Conservation (phyloP, 176 grass and related monocot genomes). For the Phyllostachys edulis region DNA sequence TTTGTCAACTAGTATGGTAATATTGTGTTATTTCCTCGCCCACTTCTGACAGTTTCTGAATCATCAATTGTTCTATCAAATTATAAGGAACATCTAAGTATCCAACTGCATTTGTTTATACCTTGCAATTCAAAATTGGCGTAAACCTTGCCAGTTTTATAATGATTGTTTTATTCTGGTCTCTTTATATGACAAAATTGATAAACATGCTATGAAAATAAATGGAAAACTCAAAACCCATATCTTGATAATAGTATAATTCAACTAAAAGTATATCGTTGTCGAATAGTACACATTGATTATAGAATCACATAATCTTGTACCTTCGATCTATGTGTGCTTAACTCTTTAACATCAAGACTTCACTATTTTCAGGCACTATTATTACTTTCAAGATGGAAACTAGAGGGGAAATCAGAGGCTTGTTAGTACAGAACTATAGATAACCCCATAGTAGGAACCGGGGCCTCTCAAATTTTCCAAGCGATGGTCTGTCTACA, state of each 20-base stretch:
- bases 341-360: neutral
- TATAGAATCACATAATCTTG: neutral
- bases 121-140: neutral
- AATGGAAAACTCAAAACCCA: neutral
- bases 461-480: neutral
- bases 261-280: neutral
- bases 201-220: neutral
- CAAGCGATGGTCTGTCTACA: neutral
- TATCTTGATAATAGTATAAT: neutral
- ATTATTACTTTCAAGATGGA: neutral
- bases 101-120: neutral
- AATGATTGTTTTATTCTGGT: neutral
- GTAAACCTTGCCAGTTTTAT: neutral
- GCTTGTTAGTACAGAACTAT: neutral
- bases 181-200: neutral
- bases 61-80: neutral
- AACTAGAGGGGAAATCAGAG: neutral
- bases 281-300: neutral
- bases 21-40: too few relatives aligned
- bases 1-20: too few relatives aligned
- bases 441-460: neutral
- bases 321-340: neutral
- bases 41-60: too few relatives aligned
- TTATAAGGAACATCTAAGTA: neutral
- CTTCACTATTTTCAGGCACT: conserved; percentile 12